phyloP scores from a whole-genome alignment of 2,329 filamentous ascomycete species.

The Dothistroma septosporum region DNA sequence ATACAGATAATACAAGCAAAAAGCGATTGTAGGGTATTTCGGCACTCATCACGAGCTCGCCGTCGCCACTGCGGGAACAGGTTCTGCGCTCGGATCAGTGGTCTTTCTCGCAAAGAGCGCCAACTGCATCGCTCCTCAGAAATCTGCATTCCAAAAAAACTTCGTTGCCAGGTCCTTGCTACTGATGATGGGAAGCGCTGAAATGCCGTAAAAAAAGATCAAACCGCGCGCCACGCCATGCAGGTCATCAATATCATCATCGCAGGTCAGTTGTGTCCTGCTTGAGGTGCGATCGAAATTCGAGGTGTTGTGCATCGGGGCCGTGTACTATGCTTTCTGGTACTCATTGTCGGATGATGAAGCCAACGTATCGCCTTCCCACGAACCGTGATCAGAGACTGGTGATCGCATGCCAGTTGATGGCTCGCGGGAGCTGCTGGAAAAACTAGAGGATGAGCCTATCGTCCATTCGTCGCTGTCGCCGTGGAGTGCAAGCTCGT shows the following conservation, averaged over 20 bases:
- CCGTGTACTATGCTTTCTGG: constrained; percentile 23
- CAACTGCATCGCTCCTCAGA: constrained; percentile 5
- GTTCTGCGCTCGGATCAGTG: neutral
- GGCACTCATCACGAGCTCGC: neutral
- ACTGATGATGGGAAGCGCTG: constrained; percentile 13
- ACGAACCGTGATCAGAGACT: constrained; percentile 54
- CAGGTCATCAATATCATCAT: constrained; percentile 23
- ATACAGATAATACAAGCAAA: constrained; percentile 20
- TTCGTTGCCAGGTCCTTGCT: constrained; percentile 9
- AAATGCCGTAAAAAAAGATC: constrained; percentile 11
- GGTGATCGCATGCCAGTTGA: constrained; percentile 45
- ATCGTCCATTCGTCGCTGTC: constrained; percentile 89
- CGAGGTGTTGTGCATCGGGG: neutral
- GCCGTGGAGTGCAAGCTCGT: constrained; percentile 44
- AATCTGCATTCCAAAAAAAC: constrained; percentile 9
- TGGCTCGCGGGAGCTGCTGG: constrained; percentile 60
- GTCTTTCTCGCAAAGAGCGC: neutral
- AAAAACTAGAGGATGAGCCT: constrained; percentile 74
- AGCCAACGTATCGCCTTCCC: constrained; percentile 56
- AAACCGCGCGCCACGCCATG: constrained; percentile 20
- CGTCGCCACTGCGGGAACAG: neutral
- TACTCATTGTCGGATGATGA: constrained; percentile 27
- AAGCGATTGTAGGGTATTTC: constrained; percentile 28
- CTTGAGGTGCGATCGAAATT: constrained; percentile 7
- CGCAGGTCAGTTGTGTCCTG: constrained; percentile 12